These are phyloP conservation scores for Halophytophthora batemanensis DNA, from an alignment of 352 stramenopile species.

Conservation along the genomic window DNA sequence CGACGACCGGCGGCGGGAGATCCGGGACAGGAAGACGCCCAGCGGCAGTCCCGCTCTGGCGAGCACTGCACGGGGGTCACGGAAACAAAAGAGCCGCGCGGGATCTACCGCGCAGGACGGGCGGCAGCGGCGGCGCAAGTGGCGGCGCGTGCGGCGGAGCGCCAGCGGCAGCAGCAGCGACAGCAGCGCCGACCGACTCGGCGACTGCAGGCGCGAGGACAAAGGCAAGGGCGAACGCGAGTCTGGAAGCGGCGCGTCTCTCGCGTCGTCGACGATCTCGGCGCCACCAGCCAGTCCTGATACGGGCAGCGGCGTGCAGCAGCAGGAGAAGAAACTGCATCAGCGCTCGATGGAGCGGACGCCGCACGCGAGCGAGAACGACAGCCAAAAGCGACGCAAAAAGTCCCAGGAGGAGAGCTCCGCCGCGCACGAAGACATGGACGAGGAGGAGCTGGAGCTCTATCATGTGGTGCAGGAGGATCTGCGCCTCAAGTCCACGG, in stretches of 20 bases:
- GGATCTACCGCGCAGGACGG: neutral
- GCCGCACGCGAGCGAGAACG: slow-evolving; percentile 38
- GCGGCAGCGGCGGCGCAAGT: neutral
- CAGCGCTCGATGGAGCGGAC: slow-evolving; percentile 52
- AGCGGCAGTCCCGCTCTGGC: no score
- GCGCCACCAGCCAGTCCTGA: slow-evolving; percentile 25
- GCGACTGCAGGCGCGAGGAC: neutral
- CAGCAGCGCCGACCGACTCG: slow-evolving; percentile 5
- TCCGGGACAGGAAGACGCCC: slow-evolving; percentile 22
- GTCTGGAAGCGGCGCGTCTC: slow-evolving; percentile 23
- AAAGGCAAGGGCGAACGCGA: slow-evolving; percentile 1
- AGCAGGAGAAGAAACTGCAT: slow-evolving; percentile 61
- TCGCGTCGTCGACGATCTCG: slow-evolving; percentile 39
- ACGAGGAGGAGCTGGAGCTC: slow-evolving; percentile 81
- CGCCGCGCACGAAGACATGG: slow-evolving; percentile 49
- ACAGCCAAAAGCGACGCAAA: slow-evolving; percentile 66
- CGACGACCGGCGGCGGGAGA: slow-evolving; percentile 10
- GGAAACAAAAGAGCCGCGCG: slow-evolving; percentile 3
- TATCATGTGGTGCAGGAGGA: slow-evolving; percentile 85
- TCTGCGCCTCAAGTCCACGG: slow-evolving; percentile 84
- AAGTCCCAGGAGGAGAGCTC: slow-evolving; percentile 47
- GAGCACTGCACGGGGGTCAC: no score
- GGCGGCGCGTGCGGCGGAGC: neutral
- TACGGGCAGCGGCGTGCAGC: slow-evolving; percentile 22
- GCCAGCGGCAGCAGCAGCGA: neutral